Evolutionary conservation across 129 eudicot genomes (phyloP), one percentile per base, ranked within the genome.

Genomic region (Flaveria linearis): DNA sequence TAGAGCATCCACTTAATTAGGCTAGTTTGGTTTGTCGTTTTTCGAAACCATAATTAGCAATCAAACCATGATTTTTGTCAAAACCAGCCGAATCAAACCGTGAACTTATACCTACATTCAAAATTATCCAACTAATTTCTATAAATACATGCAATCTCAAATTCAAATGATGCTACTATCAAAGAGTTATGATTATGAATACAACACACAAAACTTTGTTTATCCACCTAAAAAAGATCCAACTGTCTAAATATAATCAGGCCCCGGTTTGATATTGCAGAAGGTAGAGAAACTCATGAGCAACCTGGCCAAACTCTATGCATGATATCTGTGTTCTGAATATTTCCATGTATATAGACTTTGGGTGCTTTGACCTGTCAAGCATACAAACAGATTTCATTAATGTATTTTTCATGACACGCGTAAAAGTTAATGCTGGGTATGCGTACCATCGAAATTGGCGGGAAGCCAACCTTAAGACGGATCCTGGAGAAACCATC

Each of bases 261-360:
- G 36, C 18, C 46, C 0, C 53, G 45, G 60, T 36, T 45, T 20
- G 0, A 62, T 20, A 62, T 49, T 20, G 18, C 55, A 46, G 8
- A 9, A n/a, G 72, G 43, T 61, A 14, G 10, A 51, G 60, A 22
- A 72, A 45, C 53, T 82, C 76, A 77, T 46, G 72, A 83, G 86
- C 97, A 95, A 68, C 94, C 96, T 30, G 92, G 90, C 97, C 97
- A 95, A 67, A 67, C 84, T 83, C 79, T 80, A 71, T 15, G 28
- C 77, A 69, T 81, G 47, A 91, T 81, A 60, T 85, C 80, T 18
- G 73, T 51, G 66, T 86, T 82, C 56, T 62, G 61, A 14, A 72
- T 53, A 77, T 79, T 83, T 73, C 99, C 99, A 73, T 86, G 96
- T 69, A 89, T 74, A 52, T 73, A 91, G 9, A 91, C 97, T 81